Conservation (phyloP, 192 early-diverging fungal species). For the Entomortierella beljakovae region DNA sequence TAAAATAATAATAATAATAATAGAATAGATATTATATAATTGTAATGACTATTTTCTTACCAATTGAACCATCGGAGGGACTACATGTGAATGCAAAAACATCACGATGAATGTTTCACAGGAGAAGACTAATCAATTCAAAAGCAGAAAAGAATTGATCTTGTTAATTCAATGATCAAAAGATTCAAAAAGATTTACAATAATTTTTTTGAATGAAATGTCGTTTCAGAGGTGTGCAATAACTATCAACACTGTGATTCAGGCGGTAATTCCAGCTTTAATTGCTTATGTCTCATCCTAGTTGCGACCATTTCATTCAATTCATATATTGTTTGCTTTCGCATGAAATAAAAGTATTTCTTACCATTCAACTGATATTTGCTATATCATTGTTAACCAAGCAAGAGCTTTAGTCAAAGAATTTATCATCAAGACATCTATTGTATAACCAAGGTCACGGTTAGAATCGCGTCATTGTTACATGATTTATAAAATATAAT, state of each 20-base stretch:
- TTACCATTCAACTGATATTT: background rate
- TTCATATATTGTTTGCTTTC: background rate
- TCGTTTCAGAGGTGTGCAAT: constrained; percentile 66
- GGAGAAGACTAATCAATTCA: too few species aligned
- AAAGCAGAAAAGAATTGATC: too few species aligned
- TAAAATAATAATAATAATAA: background rate
- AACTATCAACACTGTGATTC: constrained; percentile 71
- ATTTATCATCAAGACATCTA: too few species aligned
- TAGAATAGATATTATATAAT: too few species aligned
- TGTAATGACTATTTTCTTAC: constrained; percentile 7
- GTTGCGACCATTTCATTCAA: constrained; percentile 12
- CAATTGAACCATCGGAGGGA: too few species aligned
- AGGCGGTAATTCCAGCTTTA: constrained; percentile 85
- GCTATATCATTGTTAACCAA: too few species aligned
- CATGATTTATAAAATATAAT: background rate
- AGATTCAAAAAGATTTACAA: constrained; percentile 2
- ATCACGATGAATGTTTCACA: too few species aligned
- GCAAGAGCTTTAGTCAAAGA: too few species aligned
- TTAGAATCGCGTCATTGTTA: too few species aligned
- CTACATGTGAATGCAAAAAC: too few species aligned
- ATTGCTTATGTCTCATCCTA: constrained; percentile 70
- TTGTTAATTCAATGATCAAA: too few species aligned
- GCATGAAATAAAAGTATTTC: background rate
- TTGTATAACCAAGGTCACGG: too few species aligned
- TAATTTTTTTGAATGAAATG: constrained; percentile 3